phyloP scores from a whole-genome alignment of 2,329 filamentous ascomycete genomes.

The Camptophora hylomeconis region DNA sequence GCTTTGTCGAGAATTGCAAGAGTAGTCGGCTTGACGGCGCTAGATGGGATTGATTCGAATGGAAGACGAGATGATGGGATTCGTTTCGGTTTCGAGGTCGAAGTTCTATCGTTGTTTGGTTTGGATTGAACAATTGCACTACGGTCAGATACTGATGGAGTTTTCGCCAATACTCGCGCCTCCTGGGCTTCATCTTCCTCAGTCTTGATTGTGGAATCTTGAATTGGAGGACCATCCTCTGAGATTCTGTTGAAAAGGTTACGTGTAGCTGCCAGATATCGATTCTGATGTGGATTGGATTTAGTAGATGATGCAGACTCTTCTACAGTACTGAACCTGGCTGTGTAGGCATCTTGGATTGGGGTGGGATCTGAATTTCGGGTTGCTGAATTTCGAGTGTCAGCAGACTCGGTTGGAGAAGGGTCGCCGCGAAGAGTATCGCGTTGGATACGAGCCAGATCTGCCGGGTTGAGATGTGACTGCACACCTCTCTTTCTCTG shows the following conservation, averaged over 20 bases:
- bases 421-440: slow-evolving; percentile 3
- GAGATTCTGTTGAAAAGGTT: background rate
- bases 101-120: background rate
- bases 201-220: background rate
- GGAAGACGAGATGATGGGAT: too few relatives aligned
- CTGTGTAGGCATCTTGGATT: background rate
- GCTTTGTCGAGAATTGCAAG: too few relatives aligned
- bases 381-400: too few relatives aligned
- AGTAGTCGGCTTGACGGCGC: too few relatives aligned
- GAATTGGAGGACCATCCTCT: background rate
- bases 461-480: background rate
- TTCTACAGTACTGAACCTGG: background rate
- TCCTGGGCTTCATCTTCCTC: too few relatives aligned
- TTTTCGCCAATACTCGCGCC: too few relatives aligned
- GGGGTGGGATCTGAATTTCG: too few relatives aligned
- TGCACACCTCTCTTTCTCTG: slow-evolving; percentile 1
- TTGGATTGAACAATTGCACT: background rate
- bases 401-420: slow-evolving; percentile 11
- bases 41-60: too few relatives aligned
- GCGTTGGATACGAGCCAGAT: slow-evolving; percentile 2
- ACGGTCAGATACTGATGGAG: background rate
- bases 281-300: slow-evolving; percentile 18
- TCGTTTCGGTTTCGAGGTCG: background rate
- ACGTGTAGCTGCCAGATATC: slow-evolving; percentile 20
- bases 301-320: background rate